Evolutionary conservation across 139 green algal species (phyloP).

Genomic region (Volvox africanus): DNA sequence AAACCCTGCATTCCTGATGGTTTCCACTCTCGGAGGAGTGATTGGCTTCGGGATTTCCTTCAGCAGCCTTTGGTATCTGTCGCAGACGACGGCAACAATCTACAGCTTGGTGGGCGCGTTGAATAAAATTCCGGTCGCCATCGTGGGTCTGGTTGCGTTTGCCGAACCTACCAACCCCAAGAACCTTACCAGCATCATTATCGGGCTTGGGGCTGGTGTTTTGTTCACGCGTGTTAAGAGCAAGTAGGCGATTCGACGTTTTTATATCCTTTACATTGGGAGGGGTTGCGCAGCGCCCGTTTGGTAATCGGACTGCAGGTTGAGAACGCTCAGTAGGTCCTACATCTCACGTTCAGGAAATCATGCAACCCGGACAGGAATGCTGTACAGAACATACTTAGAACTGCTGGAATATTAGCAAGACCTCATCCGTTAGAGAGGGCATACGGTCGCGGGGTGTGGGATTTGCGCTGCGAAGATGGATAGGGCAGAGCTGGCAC

Average conservation of each 20-base stretch:
- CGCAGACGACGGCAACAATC: slow-evolving; percentile 91
- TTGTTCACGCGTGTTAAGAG: slow-evolving; percentile 79
- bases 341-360: too few species aligned
- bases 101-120: slow-evolving; percentile 91
- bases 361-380: too few species aligned
- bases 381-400: too few species aligned
- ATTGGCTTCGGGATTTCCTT: slow-evolving; percentile 81
- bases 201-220: slow-evolving; percentile 84
- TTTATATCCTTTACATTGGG: too few species aligned
- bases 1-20: slow-evolving; percentile 55
- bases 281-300: too few species aligned
- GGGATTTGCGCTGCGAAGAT: not conserved
- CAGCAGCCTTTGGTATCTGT: slow-evolving; percentile 91
- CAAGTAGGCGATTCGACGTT: not conserved
- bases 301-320: too few species aligned
- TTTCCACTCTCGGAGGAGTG: slow-evolving; percentile 52
- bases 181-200: slow-evolving; percentile 86
- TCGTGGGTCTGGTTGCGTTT: slow-evolving; percentile 91
- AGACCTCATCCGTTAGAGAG: too few species aligned
- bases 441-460: not conserved
- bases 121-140: slow-evolving; percentile 94
- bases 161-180: slow-evolving; percentile 74
- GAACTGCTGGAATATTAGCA: too few species aligned
- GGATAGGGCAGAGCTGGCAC: not conserved
- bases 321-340: too few species aligned